Evolutionary conservation across 2,329 filamentous ascomycete species (phyloP).

Genomic region (Pseudocercospora vitis): DNA sequence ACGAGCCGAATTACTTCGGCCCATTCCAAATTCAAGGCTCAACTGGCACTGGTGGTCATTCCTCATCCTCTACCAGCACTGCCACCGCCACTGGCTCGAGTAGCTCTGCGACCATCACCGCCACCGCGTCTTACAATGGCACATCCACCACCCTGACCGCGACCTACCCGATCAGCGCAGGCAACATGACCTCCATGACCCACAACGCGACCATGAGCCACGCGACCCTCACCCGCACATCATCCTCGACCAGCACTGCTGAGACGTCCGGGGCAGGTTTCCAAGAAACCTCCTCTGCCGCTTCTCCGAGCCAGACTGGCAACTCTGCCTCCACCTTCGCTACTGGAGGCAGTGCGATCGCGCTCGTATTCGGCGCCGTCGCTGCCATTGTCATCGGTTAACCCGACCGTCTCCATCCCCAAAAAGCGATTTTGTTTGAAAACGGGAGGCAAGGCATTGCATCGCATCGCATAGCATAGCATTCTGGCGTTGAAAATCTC

Average conservation of each 20-base stretch:
- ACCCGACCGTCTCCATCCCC: no score
- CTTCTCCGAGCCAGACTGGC: conserved; percentile 18
- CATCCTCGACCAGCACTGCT: conserved; percentile 10
- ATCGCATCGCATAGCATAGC: no score
- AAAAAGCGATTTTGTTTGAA: no score
- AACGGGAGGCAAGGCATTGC: no score
- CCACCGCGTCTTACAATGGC: conserved; percentile 25
- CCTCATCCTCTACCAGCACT: conserved; percentile 20
- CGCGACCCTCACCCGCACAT: conserved; percentile 26
- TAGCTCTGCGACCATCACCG: conserved; percentile 37
- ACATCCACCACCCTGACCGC: conserved; percentile 10
- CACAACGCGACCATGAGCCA: conserved; percentile 35
- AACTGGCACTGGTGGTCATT: conserved; percentile 17
- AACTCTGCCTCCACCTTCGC: conserved; percentile 19
- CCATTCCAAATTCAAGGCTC: conserved; percentile 48
- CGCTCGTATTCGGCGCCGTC: conserved; percentile 44
- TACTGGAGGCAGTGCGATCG: conserved; percentile 40
- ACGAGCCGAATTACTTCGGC: conserved; percentile 57
- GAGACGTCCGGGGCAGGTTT: conserved; percentile 19
- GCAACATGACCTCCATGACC: conserved; percentile 20
- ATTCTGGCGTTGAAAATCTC: no score
- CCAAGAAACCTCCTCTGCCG: conserved; percentile 19
- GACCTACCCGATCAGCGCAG: conserved; percentile 4
- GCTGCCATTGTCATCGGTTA: conserved; percentile 41
- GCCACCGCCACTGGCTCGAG: conserved; percentile 20